Evolutionary conservation across 306 rosid species (phyloP), one percentile per base, ranked within the genome.

Genomic region (Gastrolobium bilobum): DNA sequence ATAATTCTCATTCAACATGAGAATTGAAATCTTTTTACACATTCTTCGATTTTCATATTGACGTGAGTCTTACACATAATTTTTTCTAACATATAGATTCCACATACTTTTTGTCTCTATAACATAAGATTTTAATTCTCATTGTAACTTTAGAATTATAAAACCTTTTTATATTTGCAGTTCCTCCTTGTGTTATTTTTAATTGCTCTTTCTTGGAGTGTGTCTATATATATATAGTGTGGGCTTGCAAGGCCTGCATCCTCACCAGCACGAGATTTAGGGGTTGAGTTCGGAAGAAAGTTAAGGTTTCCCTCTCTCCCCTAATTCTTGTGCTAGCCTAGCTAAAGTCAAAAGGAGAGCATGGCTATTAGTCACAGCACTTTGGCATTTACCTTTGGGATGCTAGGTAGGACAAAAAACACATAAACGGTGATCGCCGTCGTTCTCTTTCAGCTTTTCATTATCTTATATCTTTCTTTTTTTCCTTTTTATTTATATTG

Each of bases 381-480:
- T 39, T 82, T 86, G 87, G 73, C 90, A 63, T 80, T 89, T 75
- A 77, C 89, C 50, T 92, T 92, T 60, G 97, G 97, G 65, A 72
- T 92, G 65, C 81, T 92, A 4, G 97, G 97, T 92, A 84, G 42
- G 14, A 2, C 6, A 14, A n/a, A 37, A 4, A 50, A 34, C 3
- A 6, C 30, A 68, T 4, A 11, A n/a, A 1, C 11, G 20, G 14
- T 50, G 8, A 47, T 33, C 5, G 6, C 6, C 30, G 34, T 20
- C 2, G 0, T 37, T 31, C 61, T 42, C 26, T 76, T 30, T 76
- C 26, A 30, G 64, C 26, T 33, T 3, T 29, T 10, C 4, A 0
- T 29, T 33, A 13, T 44, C 60, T 40, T 8, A 14, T 29, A 6
- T 40, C 7, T 11, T 13, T 10, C 53, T 10, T 43, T 44, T 57